phyloP scores from a whole-genome alignment of 2,329 filamentous ascomycete species.

The Venturiaceae sp. region DNA sequence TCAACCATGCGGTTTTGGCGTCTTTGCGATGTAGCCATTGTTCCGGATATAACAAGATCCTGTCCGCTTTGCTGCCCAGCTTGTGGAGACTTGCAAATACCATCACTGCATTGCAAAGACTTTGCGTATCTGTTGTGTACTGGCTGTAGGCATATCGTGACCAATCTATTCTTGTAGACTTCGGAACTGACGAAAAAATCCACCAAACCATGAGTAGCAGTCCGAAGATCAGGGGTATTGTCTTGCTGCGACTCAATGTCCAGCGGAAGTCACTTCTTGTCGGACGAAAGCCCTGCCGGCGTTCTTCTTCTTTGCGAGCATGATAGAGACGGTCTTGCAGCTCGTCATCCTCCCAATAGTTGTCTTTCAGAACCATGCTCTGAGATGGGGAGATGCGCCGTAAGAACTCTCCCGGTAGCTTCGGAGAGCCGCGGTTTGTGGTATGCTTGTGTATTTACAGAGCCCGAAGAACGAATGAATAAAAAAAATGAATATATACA shows the following conservation, averaged over 20 bases:
- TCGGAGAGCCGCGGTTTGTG: too few relatives aligned
- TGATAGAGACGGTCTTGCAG: slow-evolving; percentile 7
- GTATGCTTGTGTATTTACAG: too few relatives aligned
- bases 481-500: too few relatives aligned
- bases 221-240: background rate
- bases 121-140: slow-evolving; percentile 31
- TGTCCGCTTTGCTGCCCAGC: slow-evolving; percentile 33
- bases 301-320: background rate
- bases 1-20: background rate
- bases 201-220: background rate
- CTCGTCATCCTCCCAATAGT: slow-evolving; percentile 8
- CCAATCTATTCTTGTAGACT: slow-evolving; percentile 23
- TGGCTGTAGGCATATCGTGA: slow-evolving; percentile 30
- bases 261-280: background rate
- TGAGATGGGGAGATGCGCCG: background rate
- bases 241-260: background rate
- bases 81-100: slow-evolving; percentile 32
- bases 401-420: too few relatives aligned
- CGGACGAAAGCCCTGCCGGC: background rate
- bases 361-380: background rate
- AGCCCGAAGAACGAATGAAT: too few relatives aligned
- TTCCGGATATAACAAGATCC: slow-evolving; percentile 34
- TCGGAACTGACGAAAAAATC: background rate
- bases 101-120: slow-evolving; percentile 34
- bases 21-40: slow-evolving; percentile 19